A percentile compares a stretch with the other conserved stretches of the same genome.
These are phyloP conservation scores for Boletus huronensis DNA, from an alignment of 768 basidiomycete species.

Conservation along the genomic window DNA sequence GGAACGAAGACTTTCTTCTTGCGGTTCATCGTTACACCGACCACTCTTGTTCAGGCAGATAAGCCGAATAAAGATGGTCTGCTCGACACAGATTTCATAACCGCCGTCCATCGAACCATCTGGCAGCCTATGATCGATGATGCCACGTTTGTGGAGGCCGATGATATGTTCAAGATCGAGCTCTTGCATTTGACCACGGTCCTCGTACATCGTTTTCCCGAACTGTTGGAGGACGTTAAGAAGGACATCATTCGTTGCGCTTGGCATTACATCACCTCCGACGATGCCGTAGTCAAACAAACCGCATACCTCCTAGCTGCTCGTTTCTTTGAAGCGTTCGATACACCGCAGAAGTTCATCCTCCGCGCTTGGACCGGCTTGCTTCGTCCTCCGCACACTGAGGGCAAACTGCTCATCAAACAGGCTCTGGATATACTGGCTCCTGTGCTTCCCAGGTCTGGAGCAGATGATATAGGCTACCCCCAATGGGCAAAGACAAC, in stretches of 20 bases:
- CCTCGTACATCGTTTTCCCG: slow-evolving; percentile 79
- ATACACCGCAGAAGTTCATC: slow-evolving; percentile 88
- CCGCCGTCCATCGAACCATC: slow-evolving; percentile 64
- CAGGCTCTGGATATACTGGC: slow-evolving; percentile 87
- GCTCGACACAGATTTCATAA: slow-evolving; percentile 68
- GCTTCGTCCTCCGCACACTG: slow-evolving; percentile 76
- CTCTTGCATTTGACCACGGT: slow-evolving; percentile 85
- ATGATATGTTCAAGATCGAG: slow-evolving; percentile 89
- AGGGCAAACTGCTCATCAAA: slow-evolving; percentile 70
- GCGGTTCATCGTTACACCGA: slow-evolving; percentile 85
- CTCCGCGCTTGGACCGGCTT: slow-evolving; percentile 88
- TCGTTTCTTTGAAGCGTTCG: slow-evolving; percentile 86
- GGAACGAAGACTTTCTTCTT: slow-evolving; percentile 76
- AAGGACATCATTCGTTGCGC: slow-evolving; percentile 94
- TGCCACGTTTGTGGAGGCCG: slow-evolving; percentile 50
- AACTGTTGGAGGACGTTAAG: slow-evolving; percentile 75
- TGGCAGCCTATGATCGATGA: slow-evolving; percentile 77
- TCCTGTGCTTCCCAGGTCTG: slow-evolving; percentile 67
- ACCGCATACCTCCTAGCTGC: slow-evolving; percentile 88
- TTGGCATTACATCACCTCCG: slow-evolving; percentile 82
- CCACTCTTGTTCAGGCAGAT: slow-evolving; percentile 71
- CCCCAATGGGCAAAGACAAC: slow-evolving; percentile 86
- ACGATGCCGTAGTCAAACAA: slow-evolving; percentile 91
- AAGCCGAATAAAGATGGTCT: slow-evolving; percentile 55
- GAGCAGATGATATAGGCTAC: slow-evolving; percentile 54